A percentile compares a stretch with the other conserved stretches of the same genome.
phyloP scores from a whole-genome alignment of 2,329 filamentous ascomycete species.

The Aureobasidium melanogenum region DNA sequence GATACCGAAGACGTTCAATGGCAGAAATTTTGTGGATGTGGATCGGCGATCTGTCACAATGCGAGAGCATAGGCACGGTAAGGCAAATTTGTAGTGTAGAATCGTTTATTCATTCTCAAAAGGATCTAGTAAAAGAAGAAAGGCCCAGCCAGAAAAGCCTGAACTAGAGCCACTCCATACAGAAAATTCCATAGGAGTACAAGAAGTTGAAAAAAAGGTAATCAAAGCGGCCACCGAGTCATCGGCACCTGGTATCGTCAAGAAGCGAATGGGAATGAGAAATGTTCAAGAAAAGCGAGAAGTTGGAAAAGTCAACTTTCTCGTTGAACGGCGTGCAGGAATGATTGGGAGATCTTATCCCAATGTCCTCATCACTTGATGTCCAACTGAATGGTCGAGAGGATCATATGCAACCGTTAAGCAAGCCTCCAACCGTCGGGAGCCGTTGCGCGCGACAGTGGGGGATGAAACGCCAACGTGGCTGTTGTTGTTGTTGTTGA shows the following conservation, averaged over 20 bases:
- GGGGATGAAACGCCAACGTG: slow-evolving; percentile 10
- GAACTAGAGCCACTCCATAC: background rate
- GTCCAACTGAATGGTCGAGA: background rate
- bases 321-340: background rate
- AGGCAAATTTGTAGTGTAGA: background rate
- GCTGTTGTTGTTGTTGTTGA: background rate
- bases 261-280: slow-evolving; percentile 4
- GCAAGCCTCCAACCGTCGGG: background rate
- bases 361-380: background rate
- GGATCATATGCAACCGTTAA: slow-evolving; percentile 3
- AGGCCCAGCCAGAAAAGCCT: background rate
- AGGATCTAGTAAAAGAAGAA: slow-evolving; percentile 1
- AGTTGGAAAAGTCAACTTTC: background rate
- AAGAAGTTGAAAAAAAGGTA: background rate
- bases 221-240: background rate
- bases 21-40: background rate
- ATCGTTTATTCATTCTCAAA: background rate
- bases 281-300: slow-evolving; percentile 6
- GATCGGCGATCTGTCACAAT: background rate
- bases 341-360: background rate
- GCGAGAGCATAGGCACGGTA: background rate
- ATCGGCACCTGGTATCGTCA: slow-evolving; percentile 8
- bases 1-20: background rate
- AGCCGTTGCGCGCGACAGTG: slow-evolving; percentile 6
- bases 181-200: background rate